Evolutionary conservation across 2,329 filamentous ascomycete genomes (phyloP), one percentile per base, ranked within the genome.

Genomic region (Cytospora mali): DNA sequence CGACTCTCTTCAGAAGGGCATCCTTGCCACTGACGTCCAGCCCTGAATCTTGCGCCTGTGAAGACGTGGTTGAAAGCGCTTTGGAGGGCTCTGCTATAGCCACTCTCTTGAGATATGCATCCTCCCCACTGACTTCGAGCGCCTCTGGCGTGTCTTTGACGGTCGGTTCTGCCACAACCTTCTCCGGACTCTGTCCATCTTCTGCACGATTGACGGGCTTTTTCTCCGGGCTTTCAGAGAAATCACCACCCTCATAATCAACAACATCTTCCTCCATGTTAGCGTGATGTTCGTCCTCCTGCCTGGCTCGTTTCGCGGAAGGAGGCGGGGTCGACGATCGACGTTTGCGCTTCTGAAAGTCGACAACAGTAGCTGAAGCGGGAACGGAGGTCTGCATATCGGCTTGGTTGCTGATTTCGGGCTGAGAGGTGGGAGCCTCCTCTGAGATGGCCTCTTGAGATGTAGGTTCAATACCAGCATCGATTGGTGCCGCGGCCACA

Each of bases 321-420:
- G 84, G 84, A 23, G 82, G 77, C 39, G 88, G 88, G 62, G 82
- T 90, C 61, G 80, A 79, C 50, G 87, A 91, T 68, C 87, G 81
- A 68, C 87, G 84, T 73, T 90, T 91, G 65, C 88, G 81, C 74
- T 88, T 90, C 68, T 84, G 84, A 48, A 65, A 54, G 27, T 65
- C 61, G 35, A 55, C 35, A 18, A 29, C 54, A 21, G 49, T 49
- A 27, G 66, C 84, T 80, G 35, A 77, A 33, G 56, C 49, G 13
- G 54, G 28, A 18, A 53, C 13, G 9, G 57, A 60, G 55, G 46
- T 64, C 56, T 54, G 58, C 42, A 61, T 55, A 53, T 2, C 21
- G 58, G 52, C 5, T 21, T 62, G 48, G 25, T 54, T 46, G 49
- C 39, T 48, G 31, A 33, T 4, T 6, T 63, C 61, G 46, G 48